Conservation (phyloP, 305 asterid genomes). For the Plantago coronopus region DNA sequence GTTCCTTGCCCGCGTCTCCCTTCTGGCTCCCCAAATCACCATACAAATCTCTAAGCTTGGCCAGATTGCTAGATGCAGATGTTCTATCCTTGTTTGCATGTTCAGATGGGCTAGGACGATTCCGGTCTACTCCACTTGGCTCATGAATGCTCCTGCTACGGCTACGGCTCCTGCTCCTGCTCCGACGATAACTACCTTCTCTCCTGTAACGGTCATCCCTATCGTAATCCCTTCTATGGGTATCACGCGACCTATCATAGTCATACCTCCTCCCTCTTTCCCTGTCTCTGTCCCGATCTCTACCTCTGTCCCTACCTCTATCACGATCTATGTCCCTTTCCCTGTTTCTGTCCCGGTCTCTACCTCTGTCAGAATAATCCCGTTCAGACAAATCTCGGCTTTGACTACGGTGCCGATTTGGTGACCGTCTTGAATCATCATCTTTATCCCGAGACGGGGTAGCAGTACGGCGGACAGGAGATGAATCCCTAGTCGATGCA, state of each 20-base stretch:
- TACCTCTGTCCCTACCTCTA: slow-evolving; percentile 24
- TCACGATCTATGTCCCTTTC: slow-evolving; percentile 19
- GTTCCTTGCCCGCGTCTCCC: slow-evolving; percentile 46
- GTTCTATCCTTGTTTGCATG: slow-evolving; percentile 50
- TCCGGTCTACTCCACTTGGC: slow-evolving; percentile 30
- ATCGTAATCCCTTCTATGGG: slow-evolving; percentile 59
- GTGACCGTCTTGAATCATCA: slow-evolving; percentile 53
- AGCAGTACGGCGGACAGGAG: slow-evolving; percentile 78
- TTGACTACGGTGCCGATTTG: slow-evolving; percentile 50
- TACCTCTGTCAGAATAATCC: slow-evolving; percentile 44
- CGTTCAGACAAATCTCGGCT: slow-evolving; percentile 70
- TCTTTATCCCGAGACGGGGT: slow-evolving; percentile 57
- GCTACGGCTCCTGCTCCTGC: slow-evolving; percentile 61
- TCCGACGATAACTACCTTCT: slow-evolving; percentile 45
- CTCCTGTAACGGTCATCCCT: slow-evolving; percentile 45
- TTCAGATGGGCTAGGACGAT: slow-evolving; percentile 39
- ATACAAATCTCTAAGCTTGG: slow-evolving; percentile 82
- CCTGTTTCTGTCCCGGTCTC: slow-evolving; percentile 31
- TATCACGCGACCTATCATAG: slow-evolving; percentile 42
- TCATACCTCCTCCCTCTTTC: slow-evolving; percentile 37
- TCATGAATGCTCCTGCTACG: slow-evolving; percentile 48
- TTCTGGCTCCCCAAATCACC: slow-evolving; percentile 65
- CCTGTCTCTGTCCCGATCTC: slow-evolving; percentile 29
- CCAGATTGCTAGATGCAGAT: slow-evolving; percentile 67
- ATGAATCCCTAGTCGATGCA: slow-evolving; percentile 91